Conservation (phyloP, 805 yeast species). For the Nakazawaea pomicola region DNA sequence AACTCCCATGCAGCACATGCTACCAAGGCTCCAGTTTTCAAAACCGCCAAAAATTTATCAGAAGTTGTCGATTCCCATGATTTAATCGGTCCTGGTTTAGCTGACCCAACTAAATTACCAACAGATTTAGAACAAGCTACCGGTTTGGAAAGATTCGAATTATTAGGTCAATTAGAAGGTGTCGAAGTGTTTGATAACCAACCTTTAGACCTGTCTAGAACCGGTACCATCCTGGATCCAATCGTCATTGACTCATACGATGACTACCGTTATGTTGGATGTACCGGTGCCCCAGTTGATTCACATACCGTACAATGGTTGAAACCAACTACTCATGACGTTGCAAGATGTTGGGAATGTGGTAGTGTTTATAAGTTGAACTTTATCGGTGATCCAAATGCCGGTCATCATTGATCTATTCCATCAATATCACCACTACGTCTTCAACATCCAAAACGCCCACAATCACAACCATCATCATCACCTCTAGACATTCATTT, state of each 20-base stretch:
- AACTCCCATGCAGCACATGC: constrained; percentile 18
- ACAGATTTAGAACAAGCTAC: constrained; percentile 95
- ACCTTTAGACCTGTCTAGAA: constrained; percentile 84
- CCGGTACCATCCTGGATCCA: constrained; percentile 88
- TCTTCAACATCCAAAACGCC: not conserved
- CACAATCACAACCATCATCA: not conserved
- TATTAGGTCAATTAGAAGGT: constrained; percentile 93
- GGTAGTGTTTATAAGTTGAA: constrained; percentile 91
- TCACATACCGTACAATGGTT: constrained; percentile 91
- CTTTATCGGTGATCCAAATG: constrained; percentile 78
- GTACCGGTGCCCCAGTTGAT: constrained; percentile 94
- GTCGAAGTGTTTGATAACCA: constrained; percentile 87
- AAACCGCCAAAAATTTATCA: constrained; percentile 62
- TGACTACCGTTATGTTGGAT: constrained; percentile 92
- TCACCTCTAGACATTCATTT: no score
- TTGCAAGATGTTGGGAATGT: constrained; percentile 98
- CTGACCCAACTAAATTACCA: constrained; percentile 72
- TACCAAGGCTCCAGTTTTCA: constrained; percentile 38
- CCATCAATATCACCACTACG: not conserved
- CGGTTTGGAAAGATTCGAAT: constrained; percentile 95
- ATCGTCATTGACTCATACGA: constrained; percentile 85
- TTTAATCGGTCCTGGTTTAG: constrained; percentile 89
- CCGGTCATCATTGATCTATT: constrained; percentile 41
- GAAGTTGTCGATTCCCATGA: constrained; percentile 78
- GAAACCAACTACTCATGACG: constrained; percentile 75